Evolutionary conservation across 768 basidiomycete species (phyloP), one percentile per base, ranked within the genome.

Genomic region (Cystobasidiopsis lactophilus): DNA sequence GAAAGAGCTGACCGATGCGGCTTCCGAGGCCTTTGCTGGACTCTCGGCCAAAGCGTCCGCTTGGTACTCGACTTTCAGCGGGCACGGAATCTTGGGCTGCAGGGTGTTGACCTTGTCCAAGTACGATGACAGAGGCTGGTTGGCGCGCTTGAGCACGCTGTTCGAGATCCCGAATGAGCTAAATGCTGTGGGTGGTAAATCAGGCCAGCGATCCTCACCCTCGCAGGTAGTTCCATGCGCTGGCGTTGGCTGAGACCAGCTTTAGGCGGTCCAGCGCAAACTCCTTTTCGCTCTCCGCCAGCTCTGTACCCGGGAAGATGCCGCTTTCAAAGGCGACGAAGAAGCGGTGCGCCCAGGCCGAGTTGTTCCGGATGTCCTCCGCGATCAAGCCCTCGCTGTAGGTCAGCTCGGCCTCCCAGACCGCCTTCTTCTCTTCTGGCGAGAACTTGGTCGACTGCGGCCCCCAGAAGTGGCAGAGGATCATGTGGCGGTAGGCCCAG

Each of bases 401-500:
- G 40, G 75, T 72, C n/a, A 83, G 69, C 67, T 91, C 86, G 14
- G 71, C 73, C 1, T 58, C 67, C 83, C 83, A 86, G 1, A 60
- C 46, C 21, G 18, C n/a, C 23, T 54, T 3, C 31, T 43, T 40
- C 24, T 53, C 47, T 18, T 53, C 43, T 16, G 11, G 24, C 14
- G 23, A 47, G 23, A 29, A 23, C 26, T 47, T 39, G 21, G 27
- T 30, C 1, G 43, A 26, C 3, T 47, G 52, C 1, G 64, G 61
- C 4, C 60, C 54, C 3, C 56, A 63, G 70, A 89, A 89, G 63
- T 80, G 77, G 9, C 82, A 79, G 40, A 93, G 76, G 13, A 88
- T 66, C 86, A 88, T 95, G 66, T 98, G 89, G 5, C 91, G 75
- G 67, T 95, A 91, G 7, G 84, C 83, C 93, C 93, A 98, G 0